A percentile compares a stretch with the other conserved stretches of the same genome.
Conservation (phyloP, 805 yeast species). For the fission yeast (Schizosaccharomyces pombe) region DNA sequence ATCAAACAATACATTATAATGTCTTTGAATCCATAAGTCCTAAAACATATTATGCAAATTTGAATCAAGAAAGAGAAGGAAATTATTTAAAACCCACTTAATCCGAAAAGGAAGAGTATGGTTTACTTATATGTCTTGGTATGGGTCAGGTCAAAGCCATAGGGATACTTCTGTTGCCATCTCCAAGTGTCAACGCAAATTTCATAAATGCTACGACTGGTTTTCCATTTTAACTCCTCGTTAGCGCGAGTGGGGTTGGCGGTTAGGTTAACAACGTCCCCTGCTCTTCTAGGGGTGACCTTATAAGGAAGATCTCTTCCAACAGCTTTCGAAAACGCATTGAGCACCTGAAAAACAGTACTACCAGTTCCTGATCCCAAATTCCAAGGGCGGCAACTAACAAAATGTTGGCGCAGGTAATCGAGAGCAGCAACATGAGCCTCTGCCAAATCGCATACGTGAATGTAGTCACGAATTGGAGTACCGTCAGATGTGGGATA, state of each 20-base stretch:
- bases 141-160: conserved; percentile 24
- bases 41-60: too few species aligned
- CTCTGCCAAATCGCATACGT: conserved; percentile 53
- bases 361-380: conserved; percentile 61
- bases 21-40: too few species aligned
- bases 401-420: conserved; percentile 20
- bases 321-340: conserved; percentile 40
- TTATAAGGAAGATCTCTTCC: conserved; percentile 42
- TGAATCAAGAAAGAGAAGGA: too few species aligned
- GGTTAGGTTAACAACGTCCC: conserved; percentile 55
- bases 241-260: conserved; percentile 49
- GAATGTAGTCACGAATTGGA: conserved; percentile 52
- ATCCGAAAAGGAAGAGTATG: too few species aligned
- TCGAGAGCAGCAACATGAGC: conserved; percentile 55
- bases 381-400: conserved; percentile 55
- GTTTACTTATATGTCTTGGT: too few species aligned
- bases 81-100: too few species aligned
- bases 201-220: conserved; percentile 27
- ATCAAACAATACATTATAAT: too few species aligned
- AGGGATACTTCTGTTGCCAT: conserved; percentile 50
- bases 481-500: conserved; percentile 55
- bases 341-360: conserved; percentile 48
- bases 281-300: conserved; percentile 40
- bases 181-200: conserved; percentile 58
- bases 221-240: conserved; percentile 40